phyloP scores from a whole-genome alignment of 2,329 filamentous ascomycete species.

The Emmonsia crescens region DNA sequence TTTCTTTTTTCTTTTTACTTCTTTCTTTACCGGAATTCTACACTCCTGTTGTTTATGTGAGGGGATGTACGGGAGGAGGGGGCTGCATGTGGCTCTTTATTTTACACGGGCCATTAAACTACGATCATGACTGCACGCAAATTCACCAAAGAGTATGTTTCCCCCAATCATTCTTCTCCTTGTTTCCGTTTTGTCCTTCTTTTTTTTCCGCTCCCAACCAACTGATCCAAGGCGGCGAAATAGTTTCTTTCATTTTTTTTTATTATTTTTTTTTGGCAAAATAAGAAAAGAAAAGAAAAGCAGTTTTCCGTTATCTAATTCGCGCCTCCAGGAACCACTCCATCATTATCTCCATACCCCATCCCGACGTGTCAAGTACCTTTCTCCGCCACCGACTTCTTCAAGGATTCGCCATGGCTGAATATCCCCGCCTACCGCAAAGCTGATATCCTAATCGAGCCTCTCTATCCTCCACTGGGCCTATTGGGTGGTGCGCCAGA shows the following conservation, averaged over 20 bases:
- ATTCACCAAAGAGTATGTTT: not conserved
- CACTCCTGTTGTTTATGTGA: not conserved
- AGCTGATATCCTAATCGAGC: conserved; percentile 52
- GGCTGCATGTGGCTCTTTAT: too few relatives aligned
- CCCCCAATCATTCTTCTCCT: not conserved
- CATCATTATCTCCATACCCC: conserved; percentile 15
- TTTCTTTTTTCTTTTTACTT: not conserved
- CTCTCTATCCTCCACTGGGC: conserved; percentile 49
- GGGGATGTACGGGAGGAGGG: not conserved
- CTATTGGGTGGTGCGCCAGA: conserved; percentile 66
- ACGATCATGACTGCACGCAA: too few relatives aligned
- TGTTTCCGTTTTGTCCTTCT: not conserved
- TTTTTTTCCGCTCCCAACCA: conserved; percentile 1
- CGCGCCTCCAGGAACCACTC: conserved; percentile 16
- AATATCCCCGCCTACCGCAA: conserved; percentile 56
- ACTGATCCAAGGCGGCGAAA: not conserved
- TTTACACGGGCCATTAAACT: too few relatives aligned
- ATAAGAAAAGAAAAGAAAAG: not conserved
- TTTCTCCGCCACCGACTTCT: conserved; percentile 51
- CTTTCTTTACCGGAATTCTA: not conserved
- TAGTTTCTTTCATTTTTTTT: not conserved
- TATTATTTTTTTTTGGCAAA: not conserved
- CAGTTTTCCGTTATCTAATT: not conserved
- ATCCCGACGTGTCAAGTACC: conserved; percentile 16
- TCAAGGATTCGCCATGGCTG: conserved; percentile 78